Conservation (phyloP, 225 moss, liverwort and hornwort species). For the Anthoceros angustus region DNA sequence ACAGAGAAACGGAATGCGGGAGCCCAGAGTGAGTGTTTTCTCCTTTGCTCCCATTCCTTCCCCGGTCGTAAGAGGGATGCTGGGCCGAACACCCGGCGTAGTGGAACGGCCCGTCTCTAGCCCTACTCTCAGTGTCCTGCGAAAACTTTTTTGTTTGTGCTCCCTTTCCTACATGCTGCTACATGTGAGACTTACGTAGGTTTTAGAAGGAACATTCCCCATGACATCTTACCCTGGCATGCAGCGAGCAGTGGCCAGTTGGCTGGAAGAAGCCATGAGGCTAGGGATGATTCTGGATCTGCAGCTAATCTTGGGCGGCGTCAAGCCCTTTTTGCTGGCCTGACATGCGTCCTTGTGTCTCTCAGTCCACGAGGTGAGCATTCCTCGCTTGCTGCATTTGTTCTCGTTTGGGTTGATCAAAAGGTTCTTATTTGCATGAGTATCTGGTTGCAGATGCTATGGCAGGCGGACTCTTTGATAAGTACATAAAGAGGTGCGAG, state of each 20-base stretch:
- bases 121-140: too few species aligned
- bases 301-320: not conserved
- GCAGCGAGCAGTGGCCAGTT: not conserved
- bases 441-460: conserved; percentile 24
- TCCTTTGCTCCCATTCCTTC: too few species aligned
- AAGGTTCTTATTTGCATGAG: not conserved
- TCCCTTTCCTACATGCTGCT: too few species aligned
- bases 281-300: not conserved
- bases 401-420: not conserved
- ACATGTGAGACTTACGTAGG: too few species aligned
- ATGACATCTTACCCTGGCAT: not conserved
- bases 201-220: too few species aligned
- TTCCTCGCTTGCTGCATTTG: not conserved
- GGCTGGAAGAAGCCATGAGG: not conserved
- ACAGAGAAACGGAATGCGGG: too few species aligned
- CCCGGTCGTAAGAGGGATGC: too few species aligned
- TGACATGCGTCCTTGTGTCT: not conserved
- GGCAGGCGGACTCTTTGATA: conserved; percentile 25
- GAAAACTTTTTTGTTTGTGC: too few species aligned
- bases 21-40: too few species aligned
- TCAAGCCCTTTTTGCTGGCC: not conserved
- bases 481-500: conserved; percentile 58
- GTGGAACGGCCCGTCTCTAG: too few species aligned
- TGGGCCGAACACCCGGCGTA: too few species aligned
- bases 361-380: not conserved